Base-by-base conservation (phyloP, 2,329 filamentous ascomycete species). In the Rachicladosporium sp. region DNA sequence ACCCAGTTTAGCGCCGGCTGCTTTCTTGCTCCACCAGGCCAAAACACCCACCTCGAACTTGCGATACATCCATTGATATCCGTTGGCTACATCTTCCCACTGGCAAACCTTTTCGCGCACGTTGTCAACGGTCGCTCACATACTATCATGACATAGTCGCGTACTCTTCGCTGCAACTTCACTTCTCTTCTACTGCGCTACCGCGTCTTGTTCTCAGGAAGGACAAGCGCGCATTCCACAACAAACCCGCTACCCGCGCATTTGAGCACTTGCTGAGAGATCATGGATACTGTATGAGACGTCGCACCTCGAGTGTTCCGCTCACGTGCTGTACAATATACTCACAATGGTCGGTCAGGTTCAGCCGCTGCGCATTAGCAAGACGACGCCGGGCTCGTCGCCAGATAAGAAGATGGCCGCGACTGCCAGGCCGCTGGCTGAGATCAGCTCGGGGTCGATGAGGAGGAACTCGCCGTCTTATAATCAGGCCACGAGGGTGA, bases 391-490 rank as follows among this genome's bases (percentile, higher is more conserved):
- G 37, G 66, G 62, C 45, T 60, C 71, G 39, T 78, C 80, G 44
- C 76, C 81, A 33, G 63, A 67, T 54, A 88, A 80, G 61, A 73
- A 75, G 68, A 27, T 27, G 23, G 71, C 67, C 58, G 69, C 73
- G 54, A 62, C 61, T 73, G 74, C 80, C 56, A 78, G 82, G 53
- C 83, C 91, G 43, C 73, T 98, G 48, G 83, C 86, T 46, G 91
- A 98, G 67, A 78, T 98, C 56, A 85, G 82, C 51, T 82, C 83
- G 38, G 82, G 82, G 46, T 85, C 88, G 64, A 80, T 78, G 62
- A 77, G 89, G 58, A 76, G 88, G 54, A 96, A 96, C 67, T 95
- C 88, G 37, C 87, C 88, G 38, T 93, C 82, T 68, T 93, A 81
- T 76, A 87, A 82, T 54, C 82, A 88, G 60, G 62, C 66, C 45